Conservation (phyloP, 495 filamentous ascomycete species). For the Glutinoglossum americanum region DNA sequence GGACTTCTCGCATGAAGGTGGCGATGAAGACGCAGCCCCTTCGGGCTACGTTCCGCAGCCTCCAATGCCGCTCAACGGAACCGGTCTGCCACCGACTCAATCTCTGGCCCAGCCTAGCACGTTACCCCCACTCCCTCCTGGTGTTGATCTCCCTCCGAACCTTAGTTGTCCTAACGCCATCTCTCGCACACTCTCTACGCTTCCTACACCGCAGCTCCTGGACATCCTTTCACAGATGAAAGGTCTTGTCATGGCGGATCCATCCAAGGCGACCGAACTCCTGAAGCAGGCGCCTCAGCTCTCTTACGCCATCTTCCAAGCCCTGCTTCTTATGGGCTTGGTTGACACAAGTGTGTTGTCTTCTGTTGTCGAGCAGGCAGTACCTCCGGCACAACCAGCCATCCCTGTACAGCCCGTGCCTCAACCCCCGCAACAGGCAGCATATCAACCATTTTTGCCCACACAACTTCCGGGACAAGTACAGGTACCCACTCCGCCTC, state of each 20-base stretch:
- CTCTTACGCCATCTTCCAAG: constrained; percentile 88
- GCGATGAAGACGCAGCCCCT: constrained; percentile 40
- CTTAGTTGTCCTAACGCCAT: constrained; percentile 78
- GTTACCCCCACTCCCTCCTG: constrained; percentile 64
- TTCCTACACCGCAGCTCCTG: constrained; percentile 74
- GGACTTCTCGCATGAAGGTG: constrained; percentile 83
- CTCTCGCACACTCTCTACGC: constrained; percentile 62
- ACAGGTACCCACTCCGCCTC: constrained; percentile 30
- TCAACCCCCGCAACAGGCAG: constrained; percentile 9
- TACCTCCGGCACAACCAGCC: constrained; percentile 16
- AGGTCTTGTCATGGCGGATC: constrained; percentile 55
- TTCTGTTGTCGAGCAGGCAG: constrained; percentile 33
- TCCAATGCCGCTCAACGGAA: constrained; percentile 12
- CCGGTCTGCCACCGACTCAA: background rate
- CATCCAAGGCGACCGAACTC: constrained; percentile 66
- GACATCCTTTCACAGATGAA: constrained; percentile 95
- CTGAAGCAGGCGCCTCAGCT: constrained; percentile 81
- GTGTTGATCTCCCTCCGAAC: constrained; percentile 58
- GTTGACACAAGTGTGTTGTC: constrained; percentile 46
- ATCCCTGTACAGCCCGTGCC: constrained; percentile 6
- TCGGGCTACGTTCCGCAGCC: constrained; percentile 17
- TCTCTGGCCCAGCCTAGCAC: constrained; percentile 11
- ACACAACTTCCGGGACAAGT: constrained; percentile 2
- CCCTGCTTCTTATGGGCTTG: constrained; percentile 76
- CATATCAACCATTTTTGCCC: background rate